phyloP scores from a whole-genome alignment of 179 eudicot genomes.

The Patellifolia procumbens region DNA sequence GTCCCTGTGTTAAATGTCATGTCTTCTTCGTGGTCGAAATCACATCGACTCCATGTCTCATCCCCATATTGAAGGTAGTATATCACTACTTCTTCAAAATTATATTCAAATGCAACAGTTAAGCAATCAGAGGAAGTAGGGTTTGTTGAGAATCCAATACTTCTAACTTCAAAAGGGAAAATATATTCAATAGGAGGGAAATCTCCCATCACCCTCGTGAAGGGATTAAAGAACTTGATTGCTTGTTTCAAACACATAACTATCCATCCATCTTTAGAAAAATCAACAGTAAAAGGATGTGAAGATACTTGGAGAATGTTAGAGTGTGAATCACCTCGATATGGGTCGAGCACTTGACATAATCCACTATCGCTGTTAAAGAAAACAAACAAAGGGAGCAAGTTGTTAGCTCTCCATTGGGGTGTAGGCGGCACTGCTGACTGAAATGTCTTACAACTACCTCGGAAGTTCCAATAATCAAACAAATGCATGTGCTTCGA shows the following conservation, averaged over 20 bases:
- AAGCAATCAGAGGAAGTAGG: conserved; percentile 16
- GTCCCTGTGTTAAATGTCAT: not conserved
- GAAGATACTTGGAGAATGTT: not conserved
- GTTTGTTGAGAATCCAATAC: conserved; percentile 16
- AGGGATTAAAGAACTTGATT: conserved; percentile 16
- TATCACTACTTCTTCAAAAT: not conserved
- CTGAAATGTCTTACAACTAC: not conserved
- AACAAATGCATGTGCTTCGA: conserved; percentile 20
- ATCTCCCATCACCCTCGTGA: not conserved
- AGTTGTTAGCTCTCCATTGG: not conserved
- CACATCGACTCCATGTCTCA: not conserved
- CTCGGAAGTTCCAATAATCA: conserved; percentile 24
- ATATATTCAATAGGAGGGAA: not conserved
- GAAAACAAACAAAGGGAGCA: conserved; percentile 10
- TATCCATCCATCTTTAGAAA: conserved; percentile 15
- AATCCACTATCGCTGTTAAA: not conserved
- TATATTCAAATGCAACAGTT: not conserved
- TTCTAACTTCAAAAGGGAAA: too few species aligned
- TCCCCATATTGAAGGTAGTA: not conserved
- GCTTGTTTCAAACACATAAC: not conserved
- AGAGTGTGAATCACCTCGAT: not conserved
- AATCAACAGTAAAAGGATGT: not conserved
- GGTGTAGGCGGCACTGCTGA: not conserved
- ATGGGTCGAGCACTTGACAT: not conserved
- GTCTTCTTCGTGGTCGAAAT: not conserved